These are phyloP conservation scores for Phytophthora quininea DNA, from an alignment of 352 stramenopile genomes.

Conservation along the genomic window DNA sequence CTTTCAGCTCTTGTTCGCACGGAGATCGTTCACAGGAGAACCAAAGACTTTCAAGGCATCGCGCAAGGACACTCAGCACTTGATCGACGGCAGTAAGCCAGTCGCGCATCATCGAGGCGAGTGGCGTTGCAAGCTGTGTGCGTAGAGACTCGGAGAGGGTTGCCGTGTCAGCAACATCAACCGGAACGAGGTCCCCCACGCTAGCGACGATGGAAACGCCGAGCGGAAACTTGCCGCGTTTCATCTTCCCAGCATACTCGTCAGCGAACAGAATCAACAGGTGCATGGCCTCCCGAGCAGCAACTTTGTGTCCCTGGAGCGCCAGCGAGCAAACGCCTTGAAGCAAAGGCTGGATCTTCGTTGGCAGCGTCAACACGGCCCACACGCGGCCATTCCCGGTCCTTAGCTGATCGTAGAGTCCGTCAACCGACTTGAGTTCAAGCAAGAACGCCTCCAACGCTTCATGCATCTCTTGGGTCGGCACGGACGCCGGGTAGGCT, in stretches of 20 bases:
- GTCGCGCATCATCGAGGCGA: conserved; percentile 13
- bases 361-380: conserved; percentile 30
- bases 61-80: conserved; percentile 26
- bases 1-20: conserved; percentile 16
- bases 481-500: conserved; percentile 5
- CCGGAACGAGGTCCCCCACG: conserved; percentile 13
- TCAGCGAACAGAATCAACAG: conserved; percentile 24
- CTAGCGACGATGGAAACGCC: conserved; percentile 24
- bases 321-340: conserved; percentile 28
- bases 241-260: conserved; percentile 10
- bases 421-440: conserved; percentile 28
- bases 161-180: conserved; percentile 6
- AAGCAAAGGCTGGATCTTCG: conserved; percentile 35
- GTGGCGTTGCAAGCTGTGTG: conserved; percentile 8
- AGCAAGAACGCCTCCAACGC: conserved; percentile 22
- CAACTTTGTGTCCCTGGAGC: conserved; percentile 8
- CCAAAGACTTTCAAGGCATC: conserved; percentile 23
- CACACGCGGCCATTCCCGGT: conserved; percentile 17
- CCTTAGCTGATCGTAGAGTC: conserved; percentile 22
- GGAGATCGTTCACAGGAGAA: conserved; percentile 16
- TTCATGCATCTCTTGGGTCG: conserved; percentile 24
- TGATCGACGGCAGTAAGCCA: conserved; percentile 20
- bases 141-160: conserved; percentile 16
- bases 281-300: conserved; percentile 24
- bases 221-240: conserved; percentile 7